Base-by-base conservation (phyloP, 2,329 filamentous ascomycete species). In the Cercospora sojina region DNA sequence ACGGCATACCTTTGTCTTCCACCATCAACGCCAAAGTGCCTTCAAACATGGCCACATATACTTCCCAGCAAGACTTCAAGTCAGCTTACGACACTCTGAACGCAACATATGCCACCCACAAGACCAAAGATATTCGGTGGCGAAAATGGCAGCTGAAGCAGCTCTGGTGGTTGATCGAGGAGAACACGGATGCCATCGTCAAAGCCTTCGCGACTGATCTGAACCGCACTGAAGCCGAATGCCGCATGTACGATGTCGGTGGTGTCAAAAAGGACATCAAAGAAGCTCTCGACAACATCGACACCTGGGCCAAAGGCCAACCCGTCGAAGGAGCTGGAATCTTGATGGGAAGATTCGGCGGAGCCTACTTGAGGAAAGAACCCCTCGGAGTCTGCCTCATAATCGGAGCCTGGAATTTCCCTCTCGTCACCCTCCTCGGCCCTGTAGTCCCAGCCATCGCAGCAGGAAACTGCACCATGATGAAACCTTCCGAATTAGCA, bases 401-500 rank as follows among this genome's bases (percentile, higher is more conserved):
- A 73, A 94, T 97, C 74, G 87, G 86, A 64, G 88, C 93, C 55
- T 97, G 91, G 86, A 97, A 97, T 83, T 96, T 92, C 78, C 93
- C 93, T 59, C 83, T 96, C 78, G 88, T 93, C 79, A 84, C 97
- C 57, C 87, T 88, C 55, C 77, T 97, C 38, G 85, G 86, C 0
- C 92, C 93, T 1, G 79, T 95, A 65, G 86, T 96, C 69, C 93
- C 93, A 65, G 93, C 93, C 74, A 96, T 97, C 73, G 88, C 91
- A 53, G 93, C 92, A 10, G 93, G 93, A 61, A 96, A 93, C 79
- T 93, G 92, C 7, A 91, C 89, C 56, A 82, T 97, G 23, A 78
- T 97, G 73, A 97, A 97, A 84, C 93, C 93, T 5, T 94, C 91
- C 13, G 94, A 97, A 81, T 85, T 87, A 56, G 84, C 92, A 0